Evolutionary conservation across 2,329 filamentous ascomycete species (phyloP).

Genomic region (Pyrenochaeta sp.): DNA sequence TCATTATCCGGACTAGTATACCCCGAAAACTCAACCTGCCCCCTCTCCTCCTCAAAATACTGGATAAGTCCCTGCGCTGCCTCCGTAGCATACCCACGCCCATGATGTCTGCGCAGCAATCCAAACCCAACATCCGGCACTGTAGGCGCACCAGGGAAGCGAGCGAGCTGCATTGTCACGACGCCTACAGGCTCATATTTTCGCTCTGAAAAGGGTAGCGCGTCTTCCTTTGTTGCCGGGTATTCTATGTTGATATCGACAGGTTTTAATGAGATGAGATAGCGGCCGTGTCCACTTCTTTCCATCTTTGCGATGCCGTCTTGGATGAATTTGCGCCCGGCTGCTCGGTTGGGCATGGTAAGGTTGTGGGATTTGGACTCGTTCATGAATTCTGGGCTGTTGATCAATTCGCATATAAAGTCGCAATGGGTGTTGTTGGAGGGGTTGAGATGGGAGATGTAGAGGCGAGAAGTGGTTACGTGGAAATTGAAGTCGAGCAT

Average conservation of each 20-base stretch:
- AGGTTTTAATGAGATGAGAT: slow-evolving; percentile 33
- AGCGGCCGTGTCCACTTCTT: slow-evolving; percentile 39
- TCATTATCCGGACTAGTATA: slow-evolving; percentile 27
- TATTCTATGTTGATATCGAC: background rate
- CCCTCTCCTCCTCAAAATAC: slow-evolving; percentile 15
- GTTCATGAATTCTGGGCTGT: slow-evolving; percentile 11
- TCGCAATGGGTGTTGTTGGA: slow-evolving; percentile 22
- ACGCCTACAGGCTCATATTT: slow-evolving; percentile 13
- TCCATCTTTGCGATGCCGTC: slow-evolving; percentile 16
- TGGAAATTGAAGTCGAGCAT: slow-evolving; percentile 72
- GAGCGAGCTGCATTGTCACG: slow-evolving; percentile 34
- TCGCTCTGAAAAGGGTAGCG: background rate
- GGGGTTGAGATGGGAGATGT: slow-evolving; percentile 27
- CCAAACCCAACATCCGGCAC: slow-evolving; percentile 35
- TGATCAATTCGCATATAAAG: slow-evolving; percentile 17
- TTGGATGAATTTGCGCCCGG: slow-evolving; percentile 22
- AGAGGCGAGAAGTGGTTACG: slow-evolving; percentile 60
- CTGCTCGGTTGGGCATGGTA: slow-evolving; percentile 10
- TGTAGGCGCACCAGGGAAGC: slow-evolving; percentile 22
- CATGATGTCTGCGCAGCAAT: slow-evolving; percentile 14
- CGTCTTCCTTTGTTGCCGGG: background rate
- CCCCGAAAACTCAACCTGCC: slow-evolving; percentile 18
- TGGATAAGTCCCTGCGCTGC: slow-evolving; percentile 19
- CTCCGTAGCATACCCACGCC: slow-evolving; percentile 34
- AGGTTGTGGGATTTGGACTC: background rate